Percentiles rank a stretch among this genome's conserved stretches.
Evolutionary conservation across 495 filamentous ascomycete genomes (phyloP).

Genomic region (Emericellopsis terricola): DNA sequence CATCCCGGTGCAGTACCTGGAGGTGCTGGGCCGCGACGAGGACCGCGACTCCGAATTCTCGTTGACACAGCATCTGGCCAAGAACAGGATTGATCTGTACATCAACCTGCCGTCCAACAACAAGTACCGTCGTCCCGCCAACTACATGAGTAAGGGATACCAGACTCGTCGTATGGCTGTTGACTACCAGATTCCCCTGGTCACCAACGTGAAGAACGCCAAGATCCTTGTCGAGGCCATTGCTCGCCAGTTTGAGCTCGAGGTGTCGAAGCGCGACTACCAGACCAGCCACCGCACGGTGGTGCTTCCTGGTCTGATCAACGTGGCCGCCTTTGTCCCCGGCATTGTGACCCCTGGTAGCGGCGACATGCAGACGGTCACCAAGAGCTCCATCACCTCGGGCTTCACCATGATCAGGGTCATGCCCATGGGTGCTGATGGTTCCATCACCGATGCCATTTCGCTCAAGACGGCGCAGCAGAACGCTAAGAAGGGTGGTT

Average conservation of each 20-base stretch:
- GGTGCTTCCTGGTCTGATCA: slow-evolving; percentile 59
- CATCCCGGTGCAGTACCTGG: slow-evolving; percentile 78
- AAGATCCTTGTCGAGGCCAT: slow-evolving; percentile 94
- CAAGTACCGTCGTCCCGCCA: slow-evolving; percentile 83
- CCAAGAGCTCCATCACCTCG: slow-evolving; percentile 54
- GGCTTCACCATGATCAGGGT: slow-evolving; percentile 77
- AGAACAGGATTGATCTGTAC: slow-evolving; percentile 94
- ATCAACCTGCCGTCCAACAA: slow-evolving; percentile 98
- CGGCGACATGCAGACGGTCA: slow-evolving; percentile 51
- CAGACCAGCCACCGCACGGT: slow-evolving; percentile 73
- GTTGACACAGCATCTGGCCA: slow-evolving; percentile 82
- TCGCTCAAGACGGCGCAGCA: slow-evolving; percentile 59
- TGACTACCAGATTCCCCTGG: slow-evolving; percentile 91
- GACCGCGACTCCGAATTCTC: slow-evolving; percentile 93
- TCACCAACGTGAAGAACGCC: slow-evolving; percentile 98
- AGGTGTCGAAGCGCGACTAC: slow-evolving; percentile 67
- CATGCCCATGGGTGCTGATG: slow-evolving; percentile 59
- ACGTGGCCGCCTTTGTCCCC: slow-evolving; percentile 66
- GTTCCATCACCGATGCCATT: slow-evolving; percentile 52
- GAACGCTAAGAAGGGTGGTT: slow-evolving; percentile 46
- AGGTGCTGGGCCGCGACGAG: slow-evolving; percentile 48
- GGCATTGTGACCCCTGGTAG: slow-evolving; percentile 45
- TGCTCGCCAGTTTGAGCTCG: slow-evolving; percentile 66
- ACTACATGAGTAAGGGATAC: slow-evolving; percentile 97
- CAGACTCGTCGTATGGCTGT: slow-evolving; percentile 92